phyloP scores from a whole-genome alignment of 2,329 filamentous ascomycete genomes.

The Venturia oleaginea region DNA sequence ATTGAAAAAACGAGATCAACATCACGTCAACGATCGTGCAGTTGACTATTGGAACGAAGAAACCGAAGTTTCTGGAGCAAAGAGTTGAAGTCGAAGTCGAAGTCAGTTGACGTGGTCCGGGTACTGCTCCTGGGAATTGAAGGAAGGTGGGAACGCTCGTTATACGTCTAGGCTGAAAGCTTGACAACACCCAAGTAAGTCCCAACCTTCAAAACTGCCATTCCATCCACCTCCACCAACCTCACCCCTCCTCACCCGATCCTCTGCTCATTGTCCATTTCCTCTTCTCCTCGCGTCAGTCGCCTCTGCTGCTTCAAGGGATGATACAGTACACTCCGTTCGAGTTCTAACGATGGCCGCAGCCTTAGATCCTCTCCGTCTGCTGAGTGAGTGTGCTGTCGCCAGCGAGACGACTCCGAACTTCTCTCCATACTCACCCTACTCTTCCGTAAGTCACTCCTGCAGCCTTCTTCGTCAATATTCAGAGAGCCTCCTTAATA shows the following conservation, averaged over 20 bases:
- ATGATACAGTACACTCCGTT: neutral
- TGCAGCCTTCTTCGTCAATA: neutral
- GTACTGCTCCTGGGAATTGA: neutral
- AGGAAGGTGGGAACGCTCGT: neutral
- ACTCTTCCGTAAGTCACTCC: neutral
- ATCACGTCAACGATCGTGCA: neutral
- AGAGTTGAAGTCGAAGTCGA: neutral
- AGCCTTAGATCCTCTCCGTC: neutral
- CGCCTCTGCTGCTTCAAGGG: neutral
- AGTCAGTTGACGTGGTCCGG: neutral
- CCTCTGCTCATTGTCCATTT: neutral
- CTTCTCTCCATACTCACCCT: neutral
- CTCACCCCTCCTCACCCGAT: neutral
- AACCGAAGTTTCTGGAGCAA: too few species aligned
- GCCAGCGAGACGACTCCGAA: neutral
- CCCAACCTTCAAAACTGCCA: neutral
- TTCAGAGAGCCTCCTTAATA: too few species aligned
- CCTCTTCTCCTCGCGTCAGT: neutral
- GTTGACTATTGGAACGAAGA: neutral
- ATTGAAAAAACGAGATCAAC: neutral
- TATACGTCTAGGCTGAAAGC: neutral
- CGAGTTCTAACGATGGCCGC: neutral
- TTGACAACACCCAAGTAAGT: neutral
- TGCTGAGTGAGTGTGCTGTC: slow-evolving; percentile 7
- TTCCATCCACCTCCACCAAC: neutral